Conservation (phyloP, 306 rosid species). For the Alnus glutinosa region DNA sequence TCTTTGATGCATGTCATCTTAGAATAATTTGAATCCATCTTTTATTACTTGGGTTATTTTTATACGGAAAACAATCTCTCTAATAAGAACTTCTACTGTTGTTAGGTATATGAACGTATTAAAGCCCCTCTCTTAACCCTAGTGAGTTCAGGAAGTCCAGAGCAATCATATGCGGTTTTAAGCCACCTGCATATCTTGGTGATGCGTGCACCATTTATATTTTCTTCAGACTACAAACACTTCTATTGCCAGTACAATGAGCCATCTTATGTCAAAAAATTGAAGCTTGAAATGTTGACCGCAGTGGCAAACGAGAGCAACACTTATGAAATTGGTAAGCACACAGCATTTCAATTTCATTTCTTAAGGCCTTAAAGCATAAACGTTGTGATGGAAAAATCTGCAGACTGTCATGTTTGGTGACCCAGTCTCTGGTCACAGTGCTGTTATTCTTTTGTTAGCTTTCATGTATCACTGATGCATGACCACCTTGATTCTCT, state of each 20-base stretch:
- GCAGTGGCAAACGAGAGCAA: conserved; percentile 98
- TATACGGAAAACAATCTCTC: conserved; percentile 19
- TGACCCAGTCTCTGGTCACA: conserved; percentile 21
- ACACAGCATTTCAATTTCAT: conserved; percentile 14
- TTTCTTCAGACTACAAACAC: conserved; percentile 92
- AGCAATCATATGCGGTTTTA: conserved; percentile 95
- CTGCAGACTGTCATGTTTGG: conserved; percentile 16
- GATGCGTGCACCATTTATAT: conserved; percentile 97
- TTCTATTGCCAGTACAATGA: conserved; percentile 99
- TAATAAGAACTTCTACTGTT: conserved; percentile 33
- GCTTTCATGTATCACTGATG: conserved; percentile 31
- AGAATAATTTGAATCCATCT: conserved; percentile 18
- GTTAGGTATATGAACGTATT: conserved; percentile 93
- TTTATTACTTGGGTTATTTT: conserved; percentile 21
- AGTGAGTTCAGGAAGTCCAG: conserved; percentile 99
- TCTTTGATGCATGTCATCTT: neutral
- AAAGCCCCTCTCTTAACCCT: conserved; percentile 96
- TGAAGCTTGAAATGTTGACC: conserved; percentile 99
- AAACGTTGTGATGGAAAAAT: conserved; percentile 20
- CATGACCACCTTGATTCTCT: conserved; percentile 31
- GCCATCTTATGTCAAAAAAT: conserved; percentile 95
- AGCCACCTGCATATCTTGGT: conserved; percentile 98
- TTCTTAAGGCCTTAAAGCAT: conserved; percentile 1
- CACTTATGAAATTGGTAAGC: conserved; percentile 93
- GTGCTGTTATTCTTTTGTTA: conserved; percentile 12